Evolutionary conservation across 2,329 filamentous ascomycete species (phyloP), one percentile per base, ranked within the genome.

Genomic region (Aureobasidium vineae): DNA sequence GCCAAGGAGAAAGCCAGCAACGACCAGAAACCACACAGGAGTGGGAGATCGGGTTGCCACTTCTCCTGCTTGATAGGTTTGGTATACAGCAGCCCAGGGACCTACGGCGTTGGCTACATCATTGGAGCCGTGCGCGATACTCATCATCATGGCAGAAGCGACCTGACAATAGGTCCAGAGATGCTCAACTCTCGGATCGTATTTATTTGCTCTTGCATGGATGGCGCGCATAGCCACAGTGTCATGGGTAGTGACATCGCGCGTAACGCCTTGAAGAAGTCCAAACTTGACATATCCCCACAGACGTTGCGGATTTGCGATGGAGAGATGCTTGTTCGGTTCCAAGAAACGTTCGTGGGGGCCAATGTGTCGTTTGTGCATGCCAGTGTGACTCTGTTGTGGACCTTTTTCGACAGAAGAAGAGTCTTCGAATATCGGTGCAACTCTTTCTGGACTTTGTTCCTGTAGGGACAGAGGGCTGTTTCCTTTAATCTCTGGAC

Each of bases 121-220:
- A 74, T 89, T 90, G 70, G 86, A 85, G 23, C 87, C 87, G 77
- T 90, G 88, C 0, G 88, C 87, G 71, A 91, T 67, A 88, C 50
- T 33, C 28, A 53, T 36, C 50, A 53, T 53, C 50, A 53, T 53
- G 6, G 50, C 50, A 6, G 50, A 53, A 33, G 50, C 75, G 68
- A 90, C 74, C 74, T 89, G 87, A 70, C 89, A 81, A 71, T 88
- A 90, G 2, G 86, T 87, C 79, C 88, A 90, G 13, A 83, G 81
- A 77, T 84, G 85, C 75, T 88, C 86, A 69, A 83, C 79, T 68
- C 83, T 82, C 75, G 88, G 88, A 71, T 87, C 82, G 75, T 84
- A 89, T 73, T 87, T 85, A 31, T 81, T 76, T 1, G 84, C 85
- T 26, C 79, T 81, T 15, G 84, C 84, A 72, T 88, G 73, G 16